These are phyloP conservation scores for Oligophagozyma castellii DNA, from an alignment of 1,139 yeast species.

Conservation along the genomic window DNA sequence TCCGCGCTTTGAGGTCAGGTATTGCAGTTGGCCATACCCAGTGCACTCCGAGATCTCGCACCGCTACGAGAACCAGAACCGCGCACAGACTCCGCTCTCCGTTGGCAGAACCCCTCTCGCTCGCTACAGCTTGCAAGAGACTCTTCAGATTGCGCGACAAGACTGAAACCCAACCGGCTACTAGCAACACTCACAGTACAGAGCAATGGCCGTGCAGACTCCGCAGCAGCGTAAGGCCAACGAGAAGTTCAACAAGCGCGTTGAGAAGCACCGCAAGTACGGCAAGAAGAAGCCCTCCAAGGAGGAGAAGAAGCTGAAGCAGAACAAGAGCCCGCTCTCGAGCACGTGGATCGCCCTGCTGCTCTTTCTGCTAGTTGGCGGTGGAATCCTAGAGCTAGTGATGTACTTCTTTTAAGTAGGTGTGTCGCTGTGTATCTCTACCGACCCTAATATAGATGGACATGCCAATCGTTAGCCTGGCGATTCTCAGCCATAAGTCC, in stretches of 20 bases:
- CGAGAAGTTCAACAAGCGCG: conserved; percentile 61
- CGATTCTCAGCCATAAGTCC: background rate
- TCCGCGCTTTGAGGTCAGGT: no score
- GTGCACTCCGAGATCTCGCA: no score
- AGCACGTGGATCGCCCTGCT: conserved; percentile 31
- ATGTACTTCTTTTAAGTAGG: conserved; percentile 18
- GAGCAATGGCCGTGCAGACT: conserved; percentile 40
- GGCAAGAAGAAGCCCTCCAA: conserved; percentile 48
- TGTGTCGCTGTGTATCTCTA: background rate
- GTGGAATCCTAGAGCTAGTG: conserved; percentile 62
- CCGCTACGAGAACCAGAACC: no score
- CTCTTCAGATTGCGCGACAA: conserved; percentile 1
- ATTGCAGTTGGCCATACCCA: no score
- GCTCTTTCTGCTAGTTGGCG: conserved; percentile 66
- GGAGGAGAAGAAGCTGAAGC: conserved; percentile 32
- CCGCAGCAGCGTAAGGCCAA: conserved; percentile 80
- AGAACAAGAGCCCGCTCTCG: conserved; percentile 22
- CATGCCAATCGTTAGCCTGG: conserved; percentile 1
- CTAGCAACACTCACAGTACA: background rate
- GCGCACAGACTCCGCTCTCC: no score
- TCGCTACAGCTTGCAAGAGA: background rate
- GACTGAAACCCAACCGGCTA: no score
- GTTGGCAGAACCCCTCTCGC: conserved; percentile 1
- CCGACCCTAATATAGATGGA: conserved; percentile 1
- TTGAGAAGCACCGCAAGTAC: conserved; percentile 49